Base-by-base conservation (phyloP, 352 stramenopile species). In the Plasmopara muralis region DNA sequence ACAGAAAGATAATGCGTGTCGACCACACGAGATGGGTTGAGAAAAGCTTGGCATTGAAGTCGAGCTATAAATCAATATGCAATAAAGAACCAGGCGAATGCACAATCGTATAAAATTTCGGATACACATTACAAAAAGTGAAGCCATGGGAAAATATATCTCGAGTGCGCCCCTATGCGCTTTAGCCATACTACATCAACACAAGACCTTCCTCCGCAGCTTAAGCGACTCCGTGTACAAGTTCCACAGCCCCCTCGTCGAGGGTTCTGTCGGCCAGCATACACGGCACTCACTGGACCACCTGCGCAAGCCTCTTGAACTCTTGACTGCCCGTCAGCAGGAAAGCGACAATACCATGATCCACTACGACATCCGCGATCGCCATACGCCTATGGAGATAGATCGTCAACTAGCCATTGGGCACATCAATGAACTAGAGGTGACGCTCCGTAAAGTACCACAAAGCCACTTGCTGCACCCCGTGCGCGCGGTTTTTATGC, bases 201-300 rank as follows among this genome's bases (percentile, higher is more conserved):
- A 93, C 59, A 70, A 64, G 28, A 46, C 45, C 31, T 74, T 93
- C 16, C 57, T 93, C 1, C 9, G 42, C 18, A 39, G 50, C 12
- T 34, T 93, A 28, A 59, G 77, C 38, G 71, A 89, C 47, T 53
- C 55, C 9, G 58, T 74, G 29, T 93, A 92, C 68, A 69, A 55
- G 16, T 93, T 87, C 45, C 48, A 69, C 47, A 89, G 81, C 44
- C 62, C 79, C 14, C 58, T 89, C 9, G 15, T 90, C 35, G 62
- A 83, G 41, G 77, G 61, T 10, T 78, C 74, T 6, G 60, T 90
- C 6, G 83, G 78, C 0, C 74, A 85, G 50, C 83, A 93, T 62
- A 83, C 78, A 29, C 81, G 83, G 33, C 83, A 93, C 57, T 79
- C 81, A 28, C 68, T 93, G 2, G 81, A 93, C 54, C 83, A 93